A percentile compares a stretch with the other conserved stretches of the same genome.
These are phyloP conservation scores for Quercus variabilis DNA, from an alignment of 306 rosid species.

Conservation along the genomic window DNA sequence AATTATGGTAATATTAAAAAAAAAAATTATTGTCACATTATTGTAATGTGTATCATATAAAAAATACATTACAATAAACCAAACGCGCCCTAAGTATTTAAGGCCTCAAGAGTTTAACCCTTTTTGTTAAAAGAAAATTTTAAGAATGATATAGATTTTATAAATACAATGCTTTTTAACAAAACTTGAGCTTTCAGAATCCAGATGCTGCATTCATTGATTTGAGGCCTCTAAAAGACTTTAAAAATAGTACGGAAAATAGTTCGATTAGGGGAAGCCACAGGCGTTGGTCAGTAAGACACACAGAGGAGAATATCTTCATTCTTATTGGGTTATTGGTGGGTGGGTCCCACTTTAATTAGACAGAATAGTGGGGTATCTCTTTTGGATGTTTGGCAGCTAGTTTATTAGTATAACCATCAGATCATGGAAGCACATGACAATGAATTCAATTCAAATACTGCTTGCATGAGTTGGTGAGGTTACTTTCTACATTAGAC, in stretches of 20 bases:
- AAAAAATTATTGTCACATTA: too few species aligned
- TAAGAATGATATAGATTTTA: too few species aligned
- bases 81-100: too few species aligned
- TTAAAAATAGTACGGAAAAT: not conserved
- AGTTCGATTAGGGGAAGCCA: not conserved
- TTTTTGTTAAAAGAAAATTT: too few species aligned
- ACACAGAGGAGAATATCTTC: constrained; percentile 35
- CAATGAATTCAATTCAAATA: constrained; percentile 9
- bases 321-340: constrained; percentile 51
- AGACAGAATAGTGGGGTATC: constrained; percentile 41
- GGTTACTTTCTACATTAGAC: constrained; percentile 19
- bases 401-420: constrained; percentile 30
- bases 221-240: not conserved
- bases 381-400: constrained; percentile 57
- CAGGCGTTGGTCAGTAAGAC: constrained; percentile 26
- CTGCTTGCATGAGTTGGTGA: constrained; percentile 24
- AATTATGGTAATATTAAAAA: too few species aligned
- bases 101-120: too few species aligned
- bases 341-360: constrained; percentile 46
- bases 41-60: too few species aligned
- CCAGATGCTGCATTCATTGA: too few species aligned
- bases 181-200: too few species aligned
- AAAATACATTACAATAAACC: too few species aligned
- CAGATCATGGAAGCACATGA: constrained; percentile 76
- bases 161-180: too few species aligned